Evolutionary conservation across 805 yeast genomes (phyloP), one percentile per base, ranked within the genome.

Genomic region (Dipodascus geniculatus): DNA sequence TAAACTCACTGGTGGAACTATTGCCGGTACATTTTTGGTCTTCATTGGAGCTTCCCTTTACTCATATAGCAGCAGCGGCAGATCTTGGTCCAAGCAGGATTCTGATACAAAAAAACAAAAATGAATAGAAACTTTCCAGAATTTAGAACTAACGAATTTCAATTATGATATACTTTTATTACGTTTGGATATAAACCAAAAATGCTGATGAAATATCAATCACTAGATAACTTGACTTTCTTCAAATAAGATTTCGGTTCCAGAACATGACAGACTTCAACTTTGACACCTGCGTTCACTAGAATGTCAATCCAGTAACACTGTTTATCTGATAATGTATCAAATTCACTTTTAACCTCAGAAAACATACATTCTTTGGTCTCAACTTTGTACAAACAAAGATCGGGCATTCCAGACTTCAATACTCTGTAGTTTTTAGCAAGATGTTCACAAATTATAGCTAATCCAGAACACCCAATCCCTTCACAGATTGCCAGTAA

Each of bases 31-130:
- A 1, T 56, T 60, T 0, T 52, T 76, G 47, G 86, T 83, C 16
- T 75, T 82, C 53, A 51, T 60, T 0, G 88, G 89, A 1, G 81
- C 86, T 0, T 58, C 74, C 3, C 54, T 77, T 49, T 82, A 82
- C 62, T 60, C 56, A 4, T 47, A 38, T n/a, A 38, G 44, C 14
- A 38, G 44, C 20, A 38, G 44, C 14, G 19, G 44, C 20, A 9
- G 44, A 11, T 28, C 33, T 28, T 28, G 33, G 33, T 6, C 33
- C 6, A 28, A 6, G 6, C 9, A 28, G 11, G 33, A 28, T 11
- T 28, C 33, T 28, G n/a, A n/a, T n/a, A 6, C 33, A 28, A 38
- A 38, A 16, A 38, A 38, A 17, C 44, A 38, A 38, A 38, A 38
- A 38, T 38, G 20, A 38, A 6, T 38, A n/a, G n/a, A n/a, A n/a